Percentiles rank a stretch among this genome's conserved stretches.
Evolutionary conservation across 2,329 filamentous ascomycete species (phyloP).

Genomic region (Byssochlamys sp.): DNA sequence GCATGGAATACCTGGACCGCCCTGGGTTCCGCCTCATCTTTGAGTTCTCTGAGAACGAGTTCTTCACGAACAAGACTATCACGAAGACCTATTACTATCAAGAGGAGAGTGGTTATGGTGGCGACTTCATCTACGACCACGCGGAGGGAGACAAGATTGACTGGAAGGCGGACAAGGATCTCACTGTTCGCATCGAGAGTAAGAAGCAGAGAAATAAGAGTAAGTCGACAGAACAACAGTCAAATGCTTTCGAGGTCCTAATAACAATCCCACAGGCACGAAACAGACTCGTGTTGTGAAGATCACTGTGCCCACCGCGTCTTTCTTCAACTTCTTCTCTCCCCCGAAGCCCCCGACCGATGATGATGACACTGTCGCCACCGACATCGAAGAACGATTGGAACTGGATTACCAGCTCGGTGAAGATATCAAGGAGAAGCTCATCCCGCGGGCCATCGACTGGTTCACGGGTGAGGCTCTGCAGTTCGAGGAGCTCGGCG

Average conservation of each 20-base stretch:
- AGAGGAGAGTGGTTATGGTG: slow-evolving; percentile 95
- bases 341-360: slow-evolving; percentile 77
- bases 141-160: slow-evolving; percentile 96
- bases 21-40: slow-evolving; percentile 98
- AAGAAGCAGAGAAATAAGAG: slow-evolving; percentile 99
- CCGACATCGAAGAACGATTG: slow-evolving; percentile 91
- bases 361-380: slow-evolving; percentile 59
- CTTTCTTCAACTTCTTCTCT: slow-evolving; percentile 98
- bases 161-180: slow-evolving; percentile 85
- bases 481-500: slow-evolving; percentile 86
- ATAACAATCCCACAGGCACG: slow-evolving; percentile 55
- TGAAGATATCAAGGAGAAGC: slow-evolving; percentile 99
- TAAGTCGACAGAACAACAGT: slow-evolving; percentile 40
- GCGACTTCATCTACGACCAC: slow-evolving; percentile 99
- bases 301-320: slow-evolving; percentile 97
- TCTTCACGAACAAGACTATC: slow-evolving; percentile 93
- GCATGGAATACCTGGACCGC: slow-evolving; percentile 98
- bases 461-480: slow-evolving; percentile 99
- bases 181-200: slow-evolving; percentile 90
- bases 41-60: slow-evolving; percentile 89
- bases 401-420: slow-evolving; percentile 98
- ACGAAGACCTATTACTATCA: slow-evolving; percentile 99
- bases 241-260: background rate
- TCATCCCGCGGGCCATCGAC: slow-evolving; percentile 95
- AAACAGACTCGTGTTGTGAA: slow-evolving; percentile 98